Evolutionary conservation across 345 rosid genomes (phyloP), one percentile per base, ranked within the genome.

Genomic region (Dipteronia sinensis): DNA sequence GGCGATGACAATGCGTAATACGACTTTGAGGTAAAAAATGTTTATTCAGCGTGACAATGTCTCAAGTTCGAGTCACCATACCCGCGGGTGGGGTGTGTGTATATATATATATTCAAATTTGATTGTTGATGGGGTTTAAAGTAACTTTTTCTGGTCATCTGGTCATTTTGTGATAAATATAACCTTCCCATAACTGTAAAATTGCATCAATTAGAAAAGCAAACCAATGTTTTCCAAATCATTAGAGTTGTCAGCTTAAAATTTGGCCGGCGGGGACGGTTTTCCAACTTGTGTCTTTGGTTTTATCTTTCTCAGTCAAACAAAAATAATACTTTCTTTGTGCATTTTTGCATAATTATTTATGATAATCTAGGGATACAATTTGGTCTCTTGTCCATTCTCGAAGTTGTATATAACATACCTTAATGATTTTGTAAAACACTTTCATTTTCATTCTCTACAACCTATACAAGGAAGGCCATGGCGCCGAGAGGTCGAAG

Each of bases 401-500:
- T 44, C 23, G 46, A 74, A 42, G n/a, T 6, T 25, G 0, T 31
- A 53, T 53, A 75, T 20, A 20, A 56, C 13, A 61, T n/a, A 47
- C 44, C 67, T 17, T 76, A 53, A 58, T 58, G 56, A 76, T 27
- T 3, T 42, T 51, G 27, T 22, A 31, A 27, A 9, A 5, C 70
- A 47, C 65, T 59, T 22, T 46, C 58, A 29, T 29, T 67, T 40
- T 65, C 22, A 13, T 23, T 47, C 20, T 47, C 40, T 8, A 29
- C 9, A 66, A 53, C 10, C 10, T n/a, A 56, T 12, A 12, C 3
- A 16, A 42, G 13, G 6, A 44, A 7, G 23, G 25, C 77, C 63
- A 89, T 88, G 89, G 83, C 79, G 29, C 73, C 77, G 0, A 82
- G 78, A 63, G 82, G 82, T 10, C 27, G 85, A 4, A 85, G 83